Base-by-base conservation (phyloP, 2,329 filamentous ascomycete genomes). In the Aspergillus caelatus region DNA sequence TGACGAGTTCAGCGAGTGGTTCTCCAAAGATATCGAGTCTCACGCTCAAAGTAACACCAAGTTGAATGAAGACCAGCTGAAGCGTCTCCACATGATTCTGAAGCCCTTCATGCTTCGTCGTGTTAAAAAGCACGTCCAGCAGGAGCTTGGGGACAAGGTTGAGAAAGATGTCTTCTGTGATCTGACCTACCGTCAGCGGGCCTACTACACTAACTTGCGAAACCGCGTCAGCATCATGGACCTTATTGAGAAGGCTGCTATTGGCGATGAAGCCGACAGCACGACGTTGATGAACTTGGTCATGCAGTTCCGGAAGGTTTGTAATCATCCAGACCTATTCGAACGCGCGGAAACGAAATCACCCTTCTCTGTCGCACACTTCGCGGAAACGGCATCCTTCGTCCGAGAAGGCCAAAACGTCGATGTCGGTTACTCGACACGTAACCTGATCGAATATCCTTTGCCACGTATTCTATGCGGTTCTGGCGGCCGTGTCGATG, bases 231-330 rank as follows among this genome's bases (percentile, higher is more conserved):
- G 93, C 79, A 93, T 99, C 70, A 95, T 98, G 89, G 95, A 99
- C 76, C 88, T 99, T 21, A 96, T 99, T 61, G 95, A 99, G 79
- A 98, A 97, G 85, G 93, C 93, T 1, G 94, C 94, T 2, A 86
- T 95, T 70, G 95, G 95, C 41, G 94, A 97, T 72, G 95, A 98
- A 57, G 90, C 94, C 71, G 95, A 98, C 75, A 96, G 92, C 41
- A 94, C 94, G 46, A 98, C 94, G 1, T 81, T 99, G 72, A 98
- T 99, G 95, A 99, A 99, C 79, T 84, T 99, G 68, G 95, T 99
- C 67, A 99, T 99, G 95, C 95, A 99, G 80, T 99, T 99, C 86
- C 89, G 95, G 72, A 99, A 99, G 81, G 95, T 99, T 62, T 99
- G 95, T 82, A 99, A 99, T 75, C 95, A 99, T 76, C 95, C 95